Conservation (phyloP, 176 grass and related monocot species). For the Zea luxurians region DNA sequence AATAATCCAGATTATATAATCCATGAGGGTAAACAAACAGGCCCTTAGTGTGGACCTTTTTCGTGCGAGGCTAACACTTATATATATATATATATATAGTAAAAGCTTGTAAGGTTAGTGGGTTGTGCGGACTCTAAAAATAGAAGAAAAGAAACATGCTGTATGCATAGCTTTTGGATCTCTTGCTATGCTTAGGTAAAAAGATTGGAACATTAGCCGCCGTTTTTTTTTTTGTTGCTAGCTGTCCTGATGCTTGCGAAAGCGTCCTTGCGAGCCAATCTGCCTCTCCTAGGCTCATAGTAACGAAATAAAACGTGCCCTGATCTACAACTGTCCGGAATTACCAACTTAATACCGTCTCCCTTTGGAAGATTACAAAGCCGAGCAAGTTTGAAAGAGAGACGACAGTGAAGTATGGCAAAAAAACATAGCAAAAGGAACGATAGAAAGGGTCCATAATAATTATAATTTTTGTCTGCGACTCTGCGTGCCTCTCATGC, state of each 20-base stretch:
- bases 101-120: background rate
- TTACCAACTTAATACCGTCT: background rate
- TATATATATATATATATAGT: background rate
- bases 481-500: background rate
- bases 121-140: background rate
- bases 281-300: background rate
- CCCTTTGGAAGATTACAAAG: background rate
- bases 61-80: background rate
- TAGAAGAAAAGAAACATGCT: background rate
- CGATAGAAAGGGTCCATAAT: background rate
- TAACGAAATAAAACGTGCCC: background rate
- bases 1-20: too few relatives aligned
- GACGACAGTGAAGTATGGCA: background rate
- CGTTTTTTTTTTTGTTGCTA: background rate
- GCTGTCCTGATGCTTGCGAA: background rate
- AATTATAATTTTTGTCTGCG: background rate
- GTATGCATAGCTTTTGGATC: background rate
- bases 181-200: background rate
- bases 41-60: background rate
- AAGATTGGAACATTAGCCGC: background rate
- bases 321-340: background rate
- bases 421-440: background rate
- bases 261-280: background rate
- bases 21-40: too few relatives aligned
- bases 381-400: background rate